Conservation (phyloP, 805 yeast genomes). For the Wickerhamiella allomyrinae region DNA sequence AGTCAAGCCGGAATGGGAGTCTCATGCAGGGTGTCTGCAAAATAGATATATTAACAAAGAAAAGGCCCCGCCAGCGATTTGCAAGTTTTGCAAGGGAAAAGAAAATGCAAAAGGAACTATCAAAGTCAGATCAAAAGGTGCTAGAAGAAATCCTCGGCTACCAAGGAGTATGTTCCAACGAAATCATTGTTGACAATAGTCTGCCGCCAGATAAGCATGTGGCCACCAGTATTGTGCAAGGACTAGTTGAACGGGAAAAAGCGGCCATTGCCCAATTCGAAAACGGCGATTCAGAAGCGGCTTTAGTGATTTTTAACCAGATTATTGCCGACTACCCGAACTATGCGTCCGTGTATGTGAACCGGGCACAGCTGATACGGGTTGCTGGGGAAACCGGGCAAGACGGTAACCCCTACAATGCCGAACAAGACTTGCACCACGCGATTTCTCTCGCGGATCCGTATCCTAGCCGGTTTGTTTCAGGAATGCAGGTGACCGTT, state of each 20-base stretch:
- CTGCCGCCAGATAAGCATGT: conserved; percentile 19
- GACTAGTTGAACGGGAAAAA: conserved; percentile 13
- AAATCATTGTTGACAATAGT: conserved; percentile 12
- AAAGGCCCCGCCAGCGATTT: too few species aligned
- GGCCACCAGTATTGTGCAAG: conserved; percentile 8
- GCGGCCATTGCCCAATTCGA: conserved; percentile 14
- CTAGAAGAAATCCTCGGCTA: conserved; percentile 3
- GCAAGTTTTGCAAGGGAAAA: too few species aligned
- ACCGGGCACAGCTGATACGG: conserved; percentile 21
- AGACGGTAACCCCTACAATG: not conserved
- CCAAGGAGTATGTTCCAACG: not conserved
- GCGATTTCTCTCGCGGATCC: conserved; percentile 22
- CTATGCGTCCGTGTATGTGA: conserved; percentile 25
- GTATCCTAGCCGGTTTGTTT: conserved; percentile 9
- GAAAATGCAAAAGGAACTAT: not conserved
- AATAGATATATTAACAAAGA: too few species aligned
- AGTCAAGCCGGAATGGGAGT: too few species aligned
- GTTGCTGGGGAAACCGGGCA: not conserved
- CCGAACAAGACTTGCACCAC: conserved; percentile 14
- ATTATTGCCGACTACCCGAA: conserved; percentile 18
- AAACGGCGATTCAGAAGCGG: conserved; percentile 4
- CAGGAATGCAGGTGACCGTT: conserved; percentile 22
- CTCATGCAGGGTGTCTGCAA: too few species aligned
- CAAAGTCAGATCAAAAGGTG: conserved; percentile 5
- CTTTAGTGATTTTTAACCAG: conserved; percentile 12